Base-by-base conservation (phyloP, 2,329 filamentous ascomycete genomes). In the Chaetomium strumarium region DNA sequence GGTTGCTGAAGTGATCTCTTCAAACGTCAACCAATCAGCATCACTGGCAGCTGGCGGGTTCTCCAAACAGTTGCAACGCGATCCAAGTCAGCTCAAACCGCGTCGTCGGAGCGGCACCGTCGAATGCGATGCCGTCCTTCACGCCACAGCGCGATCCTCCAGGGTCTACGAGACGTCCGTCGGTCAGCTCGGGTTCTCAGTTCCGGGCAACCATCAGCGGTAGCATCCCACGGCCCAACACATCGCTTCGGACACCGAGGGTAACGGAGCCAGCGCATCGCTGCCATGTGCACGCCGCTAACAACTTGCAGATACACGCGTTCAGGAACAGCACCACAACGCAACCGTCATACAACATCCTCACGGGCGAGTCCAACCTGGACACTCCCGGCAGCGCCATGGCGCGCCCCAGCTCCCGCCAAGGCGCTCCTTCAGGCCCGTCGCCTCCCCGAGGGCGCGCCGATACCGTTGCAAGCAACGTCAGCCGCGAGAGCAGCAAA, bases 401-500 rank as follows among this genome's bases (percentile, higher is more conserved):
- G 44, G 54, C 60, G 2, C 60, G 59, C 7, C 60, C 62, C 1
- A 43, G 51, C 36, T 65, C 63, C 8, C 60, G 60, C 20, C 63
- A 63, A 19, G 55, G 56, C 31, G 46, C 33, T 3, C 50, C 54
- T 1, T 33, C 58, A 0, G 62, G 58, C 2, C 57, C 60, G 2
- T 58, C 60, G 2, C 59, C 60, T 6, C 51, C 62, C 17, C 56
- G 61, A 36, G 55, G 59, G 20, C 51, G 59, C 42, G 52, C 53
- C 14, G 39, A 43, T n/a, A 36, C 60, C 39, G 44, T 64, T 69
- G 56, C 72, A 70, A 19, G 71, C 72, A 41, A 69, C 16, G 52
- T 71, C n/a, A 81, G 79, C 42, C 74, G 72, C 57, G 79, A 82
- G 52, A 81, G 78, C 63, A 79, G 70, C 56, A 83, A 80, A 63